Evolutionary conservation across 1,284 basidiomycete genomes (phyloP).

Genomic region (Ustilago curta): DNA sequence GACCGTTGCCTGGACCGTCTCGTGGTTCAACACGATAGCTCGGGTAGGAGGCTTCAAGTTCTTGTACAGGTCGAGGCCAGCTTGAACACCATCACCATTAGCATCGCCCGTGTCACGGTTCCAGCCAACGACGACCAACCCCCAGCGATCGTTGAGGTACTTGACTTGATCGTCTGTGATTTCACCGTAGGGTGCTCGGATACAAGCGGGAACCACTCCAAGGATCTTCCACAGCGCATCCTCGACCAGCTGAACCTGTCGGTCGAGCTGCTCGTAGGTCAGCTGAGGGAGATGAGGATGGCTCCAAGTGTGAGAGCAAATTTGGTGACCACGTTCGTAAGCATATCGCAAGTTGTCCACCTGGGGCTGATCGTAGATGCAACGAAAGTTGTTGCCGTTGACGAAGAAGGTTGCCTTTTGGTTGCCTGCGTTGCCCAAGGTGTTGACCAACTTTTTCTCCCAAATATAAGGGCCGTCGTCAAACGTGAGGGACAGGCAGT

Average conservation of each 20-base stretch:
- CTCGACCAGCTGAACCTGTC: conserved; percentile 56
- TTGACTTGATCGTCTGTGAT: conserved; percentile 41
- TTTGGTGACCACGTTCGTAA: conserved; percentile 51
- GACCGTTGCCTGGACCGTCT: conserved; percentile 52
- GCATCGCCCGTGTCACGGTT: conserved; percentile 54
- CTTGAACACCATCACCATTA: conserved; percentile 33
- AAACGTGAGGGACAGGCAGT: conserved; percentile 56
- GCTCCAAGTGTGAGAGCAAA: conserved; percentile 57
- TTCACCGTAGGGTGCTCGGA: conserved; percentile 59
- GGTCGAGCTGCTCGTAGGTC: conserved; percentile 47
- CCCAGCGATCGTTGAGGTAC: conserved; percentile 57
- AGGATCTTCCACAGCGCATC: conserved; percentile 62
- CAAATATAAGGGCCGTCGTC: conserved; percentile 60
- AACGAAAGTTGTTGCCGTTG: conserved; percentile 62
- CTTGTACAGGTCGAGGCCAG: conserved; percentile 42
- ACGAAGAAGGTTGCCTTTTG: conserved; percentile 61
- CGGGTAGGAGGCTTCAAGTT: conserved; percentile 43
- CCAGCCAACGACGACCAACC: conserved; percentile 54
- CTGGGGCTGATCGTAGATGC: conserved; percentile 45
- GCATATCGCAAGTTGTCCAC: conserved; percentile 37
- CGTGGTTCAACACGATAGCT: conserved; percentile 62
- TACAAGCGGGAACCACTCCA: conserved; percentile 55
- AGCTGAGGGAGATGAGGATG: conserved; percentile 52
- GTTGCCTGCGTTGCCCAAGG: conserved; percentile 30
- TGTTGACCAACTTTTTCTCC: conserved; percentile 42